Conservation (phyloP, 257 asterid genomes). For the Solanum tacnaense region DNA sequence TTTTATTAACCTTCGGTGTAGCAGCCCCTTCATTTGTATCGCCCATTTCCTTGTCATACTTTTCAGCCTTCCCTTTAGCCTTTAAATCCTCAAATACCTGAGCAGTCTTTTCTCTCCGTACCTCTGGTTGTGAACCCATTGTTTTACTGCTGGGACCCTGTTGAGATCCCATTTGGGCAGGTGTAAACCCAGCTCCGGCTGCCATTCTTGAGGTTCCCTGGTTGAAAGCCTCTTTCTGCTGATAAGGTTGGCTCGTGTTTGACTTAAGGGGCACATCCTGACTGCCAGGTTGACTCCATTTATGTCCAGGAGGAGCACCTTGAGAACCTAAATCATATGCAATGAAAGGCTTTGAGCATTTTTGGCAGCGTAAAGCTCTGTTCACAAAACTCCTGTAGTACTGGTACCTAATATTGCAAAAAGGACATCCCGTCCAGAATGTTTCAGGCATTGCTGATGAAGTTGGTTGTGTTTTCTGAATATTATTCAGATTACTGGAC, state of each 20-base stretch:
- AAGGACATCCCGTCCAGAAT: conserved; percentile 60
- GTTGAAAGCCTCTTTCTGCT: conserved; percentile 13
- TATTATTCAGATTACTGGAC: conserved; percentile 22
- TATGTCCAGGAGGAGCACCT: conserved; percentile 18
- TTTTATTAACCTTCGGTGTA: conserved; percentile 17
- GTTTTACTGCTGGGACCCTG: conserved; percentile 12
- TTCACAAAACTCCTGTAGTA: conserved; percentile 19
- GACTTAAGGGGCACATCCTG: conserved; percentile 16
- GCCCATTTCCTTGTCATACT: neutral
- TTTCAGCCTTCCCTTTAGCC: conserved; percentile 2
- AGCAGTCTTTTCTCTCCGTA: conserved; percentile 10
- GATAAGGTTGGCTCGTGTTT: conserved; percentile 13
- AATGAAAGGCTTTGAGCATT: conserved; percentile 27
- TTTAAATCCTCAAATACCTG: conserved; percentile 17
- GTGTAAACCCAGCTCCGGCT: conserved; percentile 13
- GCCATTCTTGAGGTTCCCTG: conserved; percentile 8
- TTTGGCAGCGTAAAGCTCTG: conserved; percentile 31
- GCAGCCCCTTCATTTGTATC: conserved; percentile 5
- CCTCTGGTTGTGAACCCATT: conserved; percentile 19
- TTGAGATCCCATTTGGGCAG: conserved; percentile 16
- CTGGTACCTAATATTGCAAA: conserved; percentile 37
- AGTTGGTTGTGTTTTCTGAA: conserved; percentile 23
- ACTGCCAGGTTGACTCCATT: conserved; percentile 17
- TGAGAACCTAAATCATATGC: conserved; percentile 35
- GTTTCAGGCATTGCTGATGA: conserved; percentile 11